phyloP scores from a whole-genome alignment of 805 yeast genomes.

The Candida palmyrensis region DNA sequence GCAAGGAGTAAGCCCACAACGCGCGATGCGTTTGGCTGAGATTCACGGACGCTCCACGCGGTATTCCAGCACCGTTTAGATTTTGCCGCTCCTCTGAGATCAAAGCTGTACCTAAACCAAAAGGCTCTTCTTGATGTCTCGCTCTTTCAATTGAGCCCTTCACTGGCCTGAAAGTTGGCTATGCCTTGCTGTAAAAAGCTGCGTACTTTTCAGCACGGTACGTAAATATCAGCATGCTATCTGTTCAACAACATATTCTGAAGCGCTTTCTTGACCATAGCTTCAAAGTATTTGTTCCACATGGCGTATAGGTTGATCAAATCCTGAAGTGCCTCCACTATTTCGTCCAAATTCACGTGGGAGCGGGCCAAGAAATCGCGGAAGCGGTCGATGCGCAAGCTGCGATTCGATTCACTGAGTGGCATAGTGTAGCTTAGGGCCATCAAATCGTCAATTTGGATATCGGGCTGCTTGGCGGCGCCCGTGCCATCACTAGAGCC shows the following conservation, averaged over 20 bases:
- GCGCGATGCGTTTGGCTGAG: too few relatives aligned
- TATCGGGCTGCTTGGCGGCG: slow-evolving; percentile 3
- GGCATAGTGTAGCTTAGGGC: slow-evolving; percentile 11
- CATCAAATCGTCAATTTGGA: slow-evolving; percentile 37
- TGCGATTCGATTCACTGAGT: slow-evolving; percentile 20
- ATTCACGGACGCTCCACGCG: too few relatives aligned
- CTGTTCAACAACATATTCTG: slow-evolving; percentile 37
- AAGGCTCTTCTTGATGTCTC: too few relatives aligned
- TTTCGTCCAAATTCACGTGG: slow-evolving; percentile 70
- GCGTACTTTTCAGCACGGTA: too few relatives aligned
- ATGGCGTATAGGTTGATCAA: slow-evolving; percentile 72
- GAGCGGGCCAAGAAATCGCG: slow-evolving; percentile 68
- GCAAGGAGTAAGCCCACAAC: too few relatives aligned
- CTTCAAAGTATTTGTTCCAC: slow-evolving; percentile 85
- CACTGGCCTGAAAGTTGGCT: too few relatives aligned
- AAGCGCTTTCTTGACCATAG: slow-evolving; percentile 43
- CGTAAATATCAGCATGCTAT: too few relatives aligned
- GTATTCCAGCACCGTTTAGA: too few relatives aligned
- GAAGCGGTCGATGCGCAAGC: slow-evolving; percentile 48
- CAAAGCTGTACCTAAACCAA: too few relatives aligned
- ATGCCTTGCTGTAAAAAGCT: too few relatives aligned
- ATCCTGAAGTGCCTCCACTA: slow-evolving; percentile 81
- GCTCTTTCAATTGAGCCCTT: too few relatives aligned
- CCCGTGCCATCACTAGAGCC: neutral
- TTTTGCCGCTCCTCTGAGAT: too few relatives aligned